Percentiles rank a stretch among this genome's conserved stretches.
phyloP scores from a whole-genome alignment of 441 rosid species.

The Gossypium lobatum region DNA sequence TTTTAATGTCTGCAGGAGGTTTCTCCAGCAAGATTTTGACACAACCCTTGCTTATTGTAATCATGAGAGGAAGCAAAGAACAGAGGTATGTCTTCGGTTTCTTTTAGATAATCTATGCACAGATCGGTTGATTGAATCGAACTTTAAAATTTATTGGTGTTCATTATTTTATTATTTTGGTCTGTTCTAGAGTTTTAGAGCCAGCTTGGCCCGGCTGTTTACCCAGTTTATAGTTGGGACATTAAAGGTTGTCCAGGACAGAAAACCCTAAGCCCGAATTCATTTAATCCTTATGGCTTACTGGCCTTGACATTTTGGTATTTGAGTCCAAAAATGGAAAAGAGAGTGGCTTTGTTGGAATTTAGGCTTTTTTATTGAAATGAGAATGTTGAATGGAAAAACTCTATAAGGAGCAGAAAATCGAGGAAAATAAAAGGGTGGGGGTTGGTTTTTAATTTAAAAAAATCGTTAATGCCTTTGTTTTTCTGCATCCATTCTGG shows the following conservation, averaged over 20 bases:
- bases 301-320: background rate
- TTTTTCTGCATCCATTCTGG: slow-evolving; percentile 1
- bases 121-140: background rate
- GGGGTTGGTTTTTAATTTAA: too few species aligned
- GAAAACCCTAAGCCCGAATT: background rate
- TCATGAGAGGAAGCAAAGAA: slow-evolving; percentile 92
- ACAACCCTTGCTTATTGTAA: slow-evolving; percentile 80
- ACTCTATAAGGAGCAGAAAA: background rate
- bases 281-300: background rate
- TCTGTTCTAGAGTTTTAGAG: background rate
- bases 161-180: background rate
- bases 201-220: background rate
- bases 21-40: slow-evolving; percentile 90
- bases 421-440: too few species aligned
- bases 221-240: background rate
- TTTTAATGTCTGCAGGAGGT: slow-evolving; percentile 51
- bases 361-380: background rate
- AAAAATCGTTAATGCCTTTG: background rate
- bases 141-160: background rate
- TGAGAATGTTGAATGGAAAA: slow-evolving; percentile 7
- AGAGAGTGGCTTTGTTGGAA: background rate
- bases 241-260: background rate
- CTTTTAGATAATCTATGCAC: background rate
- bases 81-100: slow-evolving; percentile 48
- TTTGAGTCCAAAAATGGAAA: background rate